phyloP scores from a whole-genome alignment of 2,329 filamentous ascomycete genomes.

The Cylindrodendrum hubeiense region DNA sequence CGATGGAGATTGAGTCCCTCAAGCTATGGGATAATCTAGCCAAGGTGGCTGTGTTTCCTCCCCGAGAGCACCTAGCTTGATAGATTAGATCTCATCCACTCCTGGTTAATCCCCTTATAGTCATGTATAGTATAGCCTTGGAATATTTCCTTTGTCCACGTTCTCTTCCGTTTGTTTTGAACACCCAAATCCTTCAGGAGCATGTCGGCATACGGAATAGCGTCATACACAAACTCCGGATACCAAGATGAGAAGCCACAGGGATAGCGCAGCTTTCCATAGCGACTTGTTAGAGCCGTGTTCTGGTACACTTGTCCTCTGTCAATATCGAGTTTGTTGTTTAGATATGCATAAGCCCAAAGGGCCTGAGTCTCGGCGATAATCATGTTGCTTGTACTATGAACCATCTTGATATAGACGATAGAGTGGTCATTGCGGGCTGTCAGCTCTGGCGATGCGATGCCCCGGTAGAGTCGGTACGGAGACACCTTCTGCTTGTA shows the following conservation, averaged over 20 bases:
- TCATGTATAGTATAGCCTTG: neutral
- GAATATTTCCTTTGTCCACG: neutral
- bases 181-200: neutral
- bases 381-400: constrained; percentile 13
- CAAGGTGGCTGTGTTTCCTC: neutral
- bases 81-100: neutral
- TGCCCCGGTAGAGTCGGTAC: neutral
- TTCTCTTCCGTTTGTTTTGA: neutral
- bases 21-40: constrained; percentile 39
- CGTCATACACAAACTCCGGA: neutral
- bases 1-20: constrained; percentile 36
- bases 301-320: neutral
- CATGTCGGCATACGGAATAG: neutral
- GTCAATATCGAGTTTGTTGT: neutral
- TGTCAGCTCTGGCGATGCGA: constrained; percentile 38
- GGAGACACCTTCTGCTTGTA: neutral
- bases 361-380: constrained; percentile 12
- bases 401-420: constrained; percentile 29
- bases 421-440: constrained; percentile 24
- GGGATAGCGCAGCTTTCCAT: neutral
- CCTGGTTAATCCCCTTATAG: neutral
- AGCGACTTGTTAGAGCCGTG: neutral
- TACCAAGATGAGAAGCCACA: neutral
- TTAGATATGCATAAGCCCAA: neutral
- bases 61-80: neutral